Evolutionary conservation across 2,329 filamentous ascomycete genomes (phyloP), one percentile per base, ranked within the genome.

Genomic region (Sphaerulina musiva): DNA sequence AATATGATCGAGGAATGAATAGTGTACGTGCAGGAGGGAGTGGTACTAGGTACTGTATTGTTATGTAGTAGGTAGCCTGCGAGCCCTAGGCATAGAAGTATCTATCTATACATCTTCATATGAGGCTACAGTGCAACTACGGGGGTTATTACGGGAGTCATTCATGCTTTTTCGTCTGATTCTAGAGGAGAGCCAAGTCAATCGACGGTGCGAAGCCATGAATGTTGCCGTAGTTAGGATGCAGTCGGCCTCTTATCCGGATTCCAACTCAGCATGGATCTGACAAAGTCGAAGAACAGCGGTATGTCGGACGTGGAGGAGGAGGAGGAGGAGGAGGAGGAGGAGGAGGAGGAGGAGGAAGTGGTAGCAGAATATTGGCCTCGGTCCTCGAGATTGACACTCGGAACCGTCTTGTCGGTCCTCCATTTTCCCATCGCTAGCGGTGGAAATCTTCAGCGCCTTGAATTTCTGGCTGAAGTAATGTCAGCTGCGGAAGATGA

Each of bases 251-350:
- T 50, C 6, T 53, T 51, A 8, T 34, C 6, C 3, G 54, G 45
- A 31, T 56, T 51, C 50, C 54, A 56, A 7, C 12, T 40, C 26
- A 56, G 54, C 50, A 53, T 56, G 8, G 17, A 32, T 26, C 50
- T 40, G 14, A 56, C 3, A 12, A 56, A 53, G 12, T 45, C 40
- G n/a, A 53, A 56, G 34, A 56, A 41, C 23, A 29, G 5, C 5
- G 26, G 5, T 29, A 29, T 6, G 4, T 29, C 26, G 26, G 26
- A 29, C 5, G 26, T 29, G 26, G 26, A 29, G 26, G 26, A 29
- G 26, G 26, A 29, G 26, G 26, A 29, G 26, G 4, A 29, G 26
- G 26, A 7, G 5, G 41, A 20, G n/a, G n/a, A n/a, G 26, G 26
- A 29, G 26, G 26, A 29, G 26, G 26, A 29, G 26, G 26, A 29